Evolutionary conservation across 768 basidiomycete genomes (phyloP).

Genomic region (Phanerodontia chrysosporium): DNA sequence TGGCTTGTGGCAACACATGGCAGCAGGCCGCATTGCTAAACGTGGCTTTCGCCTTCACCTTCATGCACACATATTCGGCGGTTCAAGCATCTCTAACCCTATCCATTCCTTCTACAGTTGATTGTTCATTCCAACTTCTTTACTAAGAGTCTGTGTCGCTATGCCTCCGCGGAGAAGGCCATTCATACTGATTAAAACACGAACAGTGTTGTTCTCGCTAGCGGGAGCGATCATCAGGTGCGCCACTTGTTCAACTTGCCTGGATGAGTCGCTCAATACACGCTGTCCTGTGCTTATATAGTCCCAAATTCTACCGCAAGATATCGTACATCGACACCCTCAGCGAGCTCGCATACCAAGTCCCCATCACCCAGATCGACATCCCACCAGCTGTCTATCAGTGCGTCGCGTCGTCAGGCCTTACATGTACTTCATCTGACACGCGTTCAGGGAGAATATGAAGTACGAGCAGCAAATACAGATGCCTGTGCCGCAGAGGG

Average conservation of each 20-base stretch:
- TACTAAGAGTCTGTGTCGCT: constrained; percentile 63
- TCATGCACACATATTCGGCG: not conserved
- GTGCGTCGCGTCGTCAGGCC: constrained; percentile 38
- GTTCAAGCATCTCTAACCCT: not conserved
- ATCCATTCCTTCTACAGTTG: constrained; percentile 41
- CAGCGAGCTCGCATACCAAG: constrained; percentile 69
- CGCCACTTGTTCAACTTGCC: constrained; percentile 4
- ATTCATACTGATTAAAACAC: not conserved
- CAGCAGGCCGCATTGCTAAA: not conserved
- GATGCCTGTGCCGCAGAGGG: constrained; percentile 56
- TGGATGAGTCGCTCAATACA: not conserved
- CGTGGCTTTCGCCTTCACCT: not conserved
- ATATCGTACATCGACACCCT: constrained; percentile 72
- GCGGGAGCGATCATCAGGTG: constrained; percentile 86
- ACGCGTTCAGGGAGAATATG: constrained; percentile 61
- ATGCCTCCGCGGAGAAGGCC: not conserved
- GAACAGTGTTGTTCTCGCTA: constrained; percentile 79
- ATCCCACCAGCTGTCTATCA: constrained; percentile 79
- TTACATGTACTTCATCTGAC: not conserved
- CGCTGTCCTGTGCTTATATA: constrained; percentile 22
- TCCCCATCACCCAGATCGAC: constrained; percentile 86
- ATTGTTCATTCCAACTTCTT: constrained; percentile 88
- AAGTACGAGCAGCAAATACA: constrained; percentile 68
- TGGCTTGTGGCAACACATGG: not conserved
- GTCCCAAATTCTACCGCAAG: constrained; percentile 90